Percentiles rank a stretch among this genome's conserved stretches.
These are phyloP conservation scores for Claviceps quebecensis DNA, from an alignment of 2,329 filamentous ascomycete species.

Conservation along the genomic window DNA sequence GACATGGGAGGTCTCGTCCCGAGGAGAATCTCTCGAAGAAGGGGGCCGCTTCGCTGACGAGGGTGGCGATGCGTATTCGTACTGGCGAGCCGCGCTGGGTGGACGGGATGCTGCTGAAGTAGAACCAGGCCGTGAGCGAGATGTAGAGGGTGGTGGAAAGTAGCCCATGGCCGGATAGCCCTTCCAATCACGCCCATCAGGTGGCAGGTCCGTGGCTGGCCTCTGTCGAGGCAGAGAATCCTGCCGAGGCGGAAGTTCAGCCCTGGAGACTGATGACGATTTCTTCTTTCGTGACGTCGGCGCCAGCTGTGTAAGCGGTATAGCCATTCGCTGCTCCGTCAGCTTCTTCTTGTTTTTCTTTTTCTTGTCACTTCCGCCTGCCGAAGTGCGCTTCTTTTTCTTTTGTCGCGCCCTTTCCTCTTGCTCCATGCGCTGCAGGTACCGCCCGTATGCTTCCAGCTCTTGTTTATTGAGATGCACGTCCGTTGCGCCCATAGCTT, in stretches of 20 bases:
- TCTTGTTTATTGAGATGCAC: constrained; percentile 71
- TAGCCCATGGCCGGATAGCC: constrained; percentile 35
- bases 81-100: constrained; percentile 22
- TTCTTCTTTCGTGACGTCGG: constrained; percentile 25
- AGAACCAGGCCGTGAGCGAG: constrained; percentile 27
- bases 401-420: constrained; percentile 49
- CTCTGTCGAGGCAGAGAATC: constrained; percentile 25
- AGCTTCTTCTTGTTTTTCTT: constrained; percentile 31
- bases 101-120: constrained; percentile 27
- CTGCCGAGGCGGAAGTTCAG: constrained; percentile 12
- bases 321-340: constrained; percentile 35
- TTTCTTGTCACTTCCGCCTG: constrained; percentile 21
- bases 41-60: constrained; percentile 12
- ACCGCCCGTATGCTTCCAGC: constrained; percentile 63
- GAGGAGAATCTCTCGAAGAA: constrained; percentile 18
- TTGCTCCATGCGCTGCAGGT: constrained; percentile 43
- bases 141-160: constrained; percentile 32
- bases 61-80: constrained; percentile 22
- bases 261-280: constrained; percentile 9
- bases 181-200: constrained; percentile 20
- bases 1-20: constrained; percentile 19
- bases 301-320: constrained; percentile 39
- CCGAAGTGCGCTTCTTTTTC: constrained; percentile 40
- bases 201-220: constrained; percentile 22
- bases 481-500: constrained; percentile 60